Base-by-base conservation (phyloP, 2,329 filamentous ascomycete species). In the Neonectria sp. region DNA sequence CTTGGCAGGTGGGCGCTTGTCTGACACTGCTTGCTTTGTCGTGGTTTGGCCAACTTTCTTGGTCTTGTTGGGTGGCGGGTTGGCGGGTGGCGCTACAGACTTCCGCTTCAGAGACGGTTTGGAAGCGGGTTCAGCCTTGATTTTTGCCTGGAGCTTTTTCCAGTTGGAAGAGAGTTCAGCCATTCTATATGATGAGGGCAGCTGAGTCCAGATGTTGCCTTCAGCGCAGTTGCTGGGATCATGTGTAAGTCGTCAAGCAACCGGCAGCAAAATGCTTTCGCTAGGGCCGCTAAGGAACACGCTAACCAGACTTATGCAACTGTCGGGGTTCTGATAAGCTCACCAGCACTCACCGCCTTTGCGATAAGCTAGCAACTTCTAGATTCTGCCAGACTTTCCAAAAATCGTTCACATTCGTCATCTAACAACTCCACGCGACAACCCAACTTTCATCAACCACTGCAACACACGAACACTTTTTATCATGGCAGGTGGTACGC, bases 131-230 rank as follows among this genome's bases (percentile, higher is more conserved):
- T 86, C 84, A 46, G 84, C 78, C 75, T 88, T 85, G 73, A 90
- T 82, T 74, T 86, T 87, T 71, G 88, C 87, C 82, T 94, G 92
- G 61, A 95, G 86, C 82, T 88, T 92, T 82, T 94, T 94, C 93
- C 93, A 95, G 78, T 95, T 95, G 60, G 88, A 90, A 13, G 90
- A 92, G 37, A 91, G 80, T 73, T 83, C 83, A 43, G 79, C 79
- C 81, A 82, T 82, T 74, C 51, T 64, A 11, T 64, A 46, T 1
- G 11, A 46, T n/a, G 5, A 21, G 31, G 25, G 35, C 24, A 25
- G 15, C 35, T 15, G n/a, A 15, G 29, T n/a, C 35, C 13, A 25
- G 51, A 31, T 56, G 21, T 27, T 21, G 25, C 12, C 24, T 49
- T 46, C 33, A 55, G 60, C 43, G 4, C 35, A 3, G 35, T 48